Conservation (phyloP, 148 eudicot genomes). For the Dysphania ambrosioides region DNA sequence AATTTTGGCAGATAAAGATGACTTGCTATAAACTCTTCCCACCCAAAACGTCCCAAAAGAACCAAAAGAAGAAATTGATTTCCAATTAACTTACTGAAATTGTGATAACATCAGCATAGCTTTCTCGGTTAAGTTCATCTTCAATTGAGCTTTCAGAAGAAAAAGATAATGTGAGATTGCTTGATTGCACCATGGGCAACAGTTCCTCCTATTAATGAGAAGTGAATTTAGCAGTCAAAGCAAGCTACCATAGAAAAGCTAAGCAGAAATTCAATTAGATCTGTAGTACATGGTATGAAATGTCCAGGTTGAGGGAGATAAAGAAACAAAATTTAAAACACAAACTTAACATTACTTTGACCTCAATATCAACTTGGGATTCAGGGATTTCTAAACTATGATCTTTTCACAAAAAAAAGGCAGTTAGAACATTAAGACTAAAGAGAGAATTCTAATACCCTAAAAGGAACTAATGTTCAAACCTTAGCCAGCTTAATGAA, state of each 20-base stretch:
- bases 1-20: not conserved
- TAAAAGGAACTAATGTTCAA: not conserved
- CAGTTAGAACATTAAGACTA: not conserved
- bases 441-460: not conserved
- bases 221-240: slow-evolving; percentile 6
- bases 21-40: not conserved
- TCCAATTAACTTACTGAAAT: slow-evolving; percentile 41
- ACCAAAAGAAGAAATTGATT: not conserved
- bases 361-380: not conserved
- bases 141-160: slow-evolving; percentile 67
- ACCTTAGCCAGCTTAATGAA: slow-evolving; percentile 69
- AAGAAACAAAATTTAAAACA: not conserved
- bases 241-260: not conserved
- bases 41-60: not conserved
- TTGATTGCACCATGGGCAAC: slow-evolving; percentile 48
- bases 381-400: not conserved
- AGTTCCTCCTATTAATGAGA: slow-evolving; percentile 45
- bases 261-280: not conserved
- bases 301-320: not conserved
- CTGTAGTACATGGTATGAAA: not conserved
- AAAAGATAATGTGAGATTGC: slow-evolving; percentile 54
- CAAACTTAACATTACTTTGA: not conserved
- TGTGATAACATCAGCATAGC: slow-evolving; percentile 59
- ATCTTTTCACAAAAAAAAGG: not conserved
- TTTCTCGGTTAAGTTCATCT: slow-evolving; percentile 62